Conservation (phyloP, 2,329 filamentous ascomycete species). For the Ascochyta rabiei region DNA sequence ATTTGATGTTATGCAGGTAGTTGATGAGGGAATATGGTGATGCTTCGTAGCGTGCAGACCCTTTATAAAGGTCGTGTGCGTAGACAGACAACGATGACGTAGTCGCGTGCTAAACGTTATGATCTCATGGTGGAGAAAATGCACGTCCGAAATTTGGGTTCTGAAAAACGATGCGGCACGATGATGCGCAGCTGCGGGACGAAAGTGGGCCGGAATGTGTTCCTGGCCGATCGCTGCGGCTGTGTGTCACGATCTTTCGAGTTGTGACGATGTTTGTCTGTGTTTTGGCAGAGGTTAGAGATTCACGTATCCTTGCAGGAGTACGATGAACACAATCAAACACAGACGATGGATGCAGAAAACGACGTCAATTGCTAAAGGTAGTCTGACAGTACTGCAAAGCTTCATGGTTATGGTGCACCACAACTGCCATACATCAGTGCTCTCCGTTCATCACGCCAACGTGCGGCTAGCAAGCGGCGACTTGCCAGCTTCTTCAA, state of each 20-base stretch:
- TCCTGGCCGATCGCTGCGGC: conserved; percentile 13
- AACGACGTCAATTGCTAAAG: too few species aligned
- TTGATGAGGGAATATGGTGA: background rate
- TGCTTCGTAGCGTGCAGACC: conserved; percentile 11
- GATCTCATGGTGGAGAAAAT: conserved; percentile 35
- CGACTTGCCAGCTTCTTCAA: conserved; percentile 9
- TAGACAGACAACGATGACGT: conserved; percentile 26
- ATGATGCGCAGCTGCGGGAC: conserved; percentile 16
- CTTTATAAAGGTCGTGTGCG: conserved; percentile 21
- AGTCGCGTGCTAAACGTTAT: conserved; percentile 16
- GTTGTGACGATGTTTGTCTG: conserved; percentile 5
- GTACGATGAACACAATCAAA: too few species aligned
- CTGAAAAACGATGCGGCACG: conserved; percentile 14
- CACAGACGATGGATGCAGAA: too few species aligned
- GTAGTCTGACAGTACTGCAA: background rate
- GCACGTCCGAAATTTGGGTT: conserved; percentile 23
- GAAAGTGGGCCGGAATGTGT: conserved; percentile 11
- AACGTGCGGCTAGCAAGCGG: background rate
- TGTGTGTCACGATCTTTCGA: conserved; percentile 8
- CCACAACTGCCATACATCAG: too few species aligned
- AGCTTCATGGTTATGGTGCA: background rate
- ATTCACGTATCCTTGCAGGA: too few species aligned
- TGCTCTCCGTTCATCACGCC: background rate
- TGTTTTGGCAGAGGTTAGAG: background rate
- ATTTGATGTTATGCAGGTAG: conserved; percentile 1